Percentiles rank a stretch among this genome's conserved stretches.
These are phyloP conservation scores for Pyrenula aspistea DNA, from an alignment of 495 filamentous ascomycete species.

Conservation along the genomic window DNA sequence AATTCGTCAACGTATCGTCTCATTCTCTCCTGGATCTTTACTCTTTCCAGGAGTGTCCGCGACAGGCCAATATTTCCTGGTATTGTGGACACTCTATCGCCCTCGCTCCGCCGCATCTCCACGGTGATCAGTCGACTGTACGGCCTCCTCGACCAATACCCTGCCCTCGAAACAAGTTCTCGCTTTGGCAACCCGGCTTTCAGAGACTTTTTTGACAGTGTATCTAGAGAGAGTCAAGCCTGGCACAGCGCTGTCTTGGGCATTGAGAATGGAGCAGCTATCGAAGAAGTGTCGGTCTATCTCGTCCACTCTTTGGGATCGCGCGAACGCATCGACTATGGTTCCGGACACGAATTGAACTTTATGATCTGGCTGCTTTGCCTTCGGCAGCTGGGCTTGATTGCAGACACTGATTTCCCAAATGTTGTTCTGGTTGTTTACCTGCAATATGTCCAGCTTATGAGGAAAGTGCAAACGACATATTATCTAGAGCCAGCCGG, in stretches of 20 bases:
- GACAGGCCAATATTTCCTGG: slow-evolving; percentile 53
- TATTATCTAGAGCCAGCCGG: slow-evolving; percentile 96
- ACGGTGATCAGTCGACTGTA: slow-evolving; percentile 56
- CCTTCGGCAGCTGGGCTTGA: slow-evolving; percentile 64
- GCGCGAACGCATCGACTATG: slow-evolving; percentile 84
- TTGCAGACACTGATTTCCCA: slow-evolving; percentile 53
- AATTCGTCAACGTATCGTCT: slow-evolving; percentile 66
- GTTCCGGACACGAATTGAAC: slow-evolving; percentile 92
- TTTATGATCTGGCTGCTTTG: slow-evolving; percentile 91
- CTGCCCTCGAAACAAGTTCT: slow-evolving; percentile 74
- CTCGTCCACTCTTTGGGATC: slow-evolving; percentile 77
- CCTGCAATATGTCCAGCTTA: slow-evolving; percentile 62
- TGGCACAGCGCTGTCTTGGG: slow-evolving; percentile 36
- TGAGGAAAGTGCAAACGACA: slow-evolving; percentile 73
- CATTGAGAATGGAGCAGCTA: slow-evolving; percentile 38
- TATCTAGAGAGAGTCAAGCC: slow-evolving; percentile 33
- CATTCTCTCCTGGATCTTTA: slow-evolving; percentile 72
- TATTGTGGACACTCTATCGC: slow-evolving; percentile 41
- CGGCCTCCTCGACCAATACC: slow-evolving; percentile 47
- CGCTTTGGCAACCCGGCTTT: slow-evolving; percentile 93
- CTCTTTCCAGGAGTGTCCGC: slow-evolving; percentile 69
- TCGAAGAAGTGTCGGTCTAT: slow-evolving; percentile 66
- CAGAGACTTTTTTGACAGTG: slow-evolving; percentile 65
- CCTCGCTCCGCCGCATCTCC: slow-evolving; percentile 51
- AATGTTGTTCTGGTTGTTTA: slow-evolving; percentile 67